Evolutionary conservation across 1,284 basidiomycete genomes (phyloP).

Genomic region (Tilletiopsis washingtonensis): DNA sequence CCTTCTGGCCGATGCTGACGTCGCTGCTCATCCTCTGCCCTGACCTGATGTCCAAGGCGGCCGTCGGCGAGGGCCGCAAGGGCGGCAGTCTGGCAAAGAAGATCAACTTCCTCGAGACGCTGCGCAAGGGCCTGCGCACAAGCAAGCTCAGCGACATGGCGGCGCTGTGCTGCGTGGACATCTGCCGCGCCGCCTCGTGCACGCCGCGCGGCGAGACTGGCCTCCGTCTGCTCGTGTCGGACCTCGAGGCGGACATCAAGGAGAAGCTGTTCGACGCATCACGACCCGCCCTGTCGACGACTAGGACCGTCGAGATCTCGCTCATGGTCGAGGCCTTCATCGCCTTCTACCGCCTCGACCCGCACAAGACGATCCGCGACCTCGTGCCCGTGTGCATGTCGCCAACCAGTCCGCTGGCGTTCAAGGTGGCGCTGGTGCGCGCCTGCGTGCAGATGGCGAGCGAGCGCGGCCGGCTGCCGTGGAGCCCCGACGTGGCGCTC

Average conservation of each 20-base stretch:
- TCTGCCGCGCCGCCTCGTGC: slow-evolving; percentile 69
- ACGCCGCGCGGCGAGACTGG: slow-evolving; percentile 57
- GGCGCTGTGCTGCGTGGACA: slow-evolving; percentile 68
- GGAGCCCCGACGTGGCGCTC: slow-evolving; percentile 24
- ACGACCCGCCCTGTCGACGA: slow-evolving; percentile 17
- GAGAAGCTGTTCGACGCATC: slow-evolving; percentile 38
- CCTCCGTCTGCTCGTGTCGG: slow-evolving; percentile 57
- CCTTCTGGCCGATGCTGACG: slow-evolving; percentile 73
- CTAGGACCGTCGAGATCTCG: slow-evolving; percentile 30
- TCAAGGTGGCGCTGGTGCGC: slow-evolving; percentile 33
- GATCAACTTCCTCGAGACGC: slow-evolving; percentile 49
- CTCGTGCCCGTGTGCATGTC: slow-evolving; percentile 30
- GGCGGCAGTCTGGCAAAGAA: slow-evolving; percentile 46
- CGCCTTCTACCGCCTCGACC: slow-evolving; percentile 41
- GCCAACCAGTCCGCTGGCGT: slow-evolving; percentile 23
- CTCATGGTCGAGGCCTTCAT: slow-evolving; percentile 41
- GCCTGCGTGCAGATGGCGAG: slow-evolving; percentile 28
- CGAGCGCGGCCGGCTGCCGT: slow-evolving; percentile 23
- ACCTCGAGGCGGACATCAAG: slow-evolving; percentile 32
- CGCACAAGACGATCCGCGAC: slow-evolving; percentile 23
- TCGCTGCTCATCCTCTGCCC: slow-evolving; percentile 69
- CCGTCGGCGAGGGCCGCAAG: slow-evolving; percentile 44
- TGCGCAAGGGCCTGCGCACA: slow-evolving; percentile 38
- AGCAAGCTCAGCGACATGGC: slow-evolving; percentile 56
- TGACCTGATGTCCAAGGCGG: slow-evolving; percentile 58